Percentiles rank a stretch among this genome's conserved stretches.
Conservation (phyloP, 2,329 filamentous ascomycete genomes). For the Penicillium sp. region DNA sequence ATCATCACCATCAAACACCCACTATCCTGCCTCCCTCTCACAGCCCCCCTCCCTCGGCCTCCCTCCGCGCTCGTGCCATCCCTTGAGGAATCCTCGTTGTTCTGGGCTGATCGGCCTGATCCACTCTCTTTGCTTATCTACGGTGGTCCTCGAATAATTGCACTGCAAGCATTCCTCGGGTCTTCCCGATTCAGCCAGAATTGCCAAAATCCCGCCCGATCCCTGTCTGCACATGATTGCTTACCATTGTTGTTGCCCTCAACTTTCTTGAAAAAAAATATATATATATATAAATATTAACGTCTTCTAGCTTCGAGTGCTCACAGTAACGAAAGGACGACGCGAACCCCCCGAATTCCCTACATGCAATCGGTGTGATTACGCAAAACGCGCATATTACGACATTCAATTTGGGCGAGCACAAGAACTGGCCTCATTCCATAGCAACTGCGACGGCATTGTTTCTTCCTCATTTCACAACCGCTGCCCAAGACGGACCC, state of each 20-base stretch:
- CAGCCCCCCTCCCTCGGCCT: constrained; percentile 9
- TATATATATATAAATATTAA: not conserved
- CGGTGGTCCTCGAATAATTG: constrained; percentile 2
- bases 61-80: constrained; percentile 11
- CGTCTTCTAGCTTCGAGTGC: not conserved
- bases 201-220: constrained; percentile 1
- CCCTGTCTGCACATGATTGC: constrained; percentile 10
- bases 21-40: not conserved
- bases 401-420: constrained; percentile 26
- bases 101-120: constrained; percentile 9
- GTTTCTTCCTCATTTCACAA: constrained; percentile 29
- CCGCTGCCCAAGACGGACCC: constrained; percentile 56
- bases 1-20: not conserved
- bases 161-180: constrained; percentile 11
- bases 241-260: not conserved
- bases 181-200: constrained; percentile 1
- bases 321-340: not conserved
- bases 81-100: not conserved
- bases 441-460: constrained; percentile 16
- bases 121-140: constrained; percentile 3
- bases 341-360: constrained; percentile 14
- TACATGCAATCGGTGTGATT: not conserved
- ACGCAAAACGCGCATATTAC: constrained; percentile 17
- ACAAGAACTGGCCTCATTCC: constrained; percentile 29
- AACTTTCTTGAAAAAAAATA: not conserved